Percentiles rank a stretch among this genome's conserved stretches.
Conservation (phyloP, 2,329 filamentous ascomycete genomes). For the Curvularia verruculosa region DNA sequence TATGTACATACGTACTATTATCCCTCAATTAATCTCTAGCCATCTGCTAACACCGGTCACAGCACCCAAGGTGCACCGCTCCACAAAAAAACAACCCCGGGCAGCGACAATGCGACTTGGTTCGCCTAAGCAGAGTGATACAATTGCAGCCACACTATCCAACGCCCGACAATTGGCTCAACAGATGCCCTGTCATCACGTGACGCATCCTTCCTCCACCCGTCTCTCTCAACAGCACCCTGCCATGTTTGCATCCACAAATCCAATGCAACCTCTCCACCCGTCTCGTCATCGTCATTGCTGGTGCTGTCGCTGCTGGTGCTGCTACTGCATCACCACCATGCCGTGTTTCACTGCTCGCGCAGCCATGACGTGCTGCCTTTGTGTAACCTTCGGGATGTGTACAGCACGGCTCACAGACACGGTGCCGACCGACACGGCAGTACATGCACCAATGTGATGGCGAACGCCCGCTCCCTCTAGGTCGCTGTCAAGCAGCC, state of each 20-base stretch:
- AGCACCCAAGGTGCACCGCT: neutral
- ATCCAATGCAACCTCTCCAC: neutral
- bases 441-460: conserved; percentile 26
- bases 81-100: conserved; percentile 5
- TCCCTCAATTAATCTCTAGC: conserved; percentile 1
- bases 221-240: neutral
- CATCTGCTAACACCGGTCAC: neutral
- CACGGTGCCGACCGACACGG: conserved; percentile 20
- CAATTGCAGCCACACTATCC: neutral
- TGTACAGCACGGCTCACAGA: conserved; percentile 9
- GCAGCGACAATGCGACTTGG: neutral
- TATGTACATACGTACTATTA: neutral
- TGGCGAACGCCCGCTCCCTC: conserved; percentile 32
- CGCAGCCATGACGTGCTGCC: conserved; percentile 19
- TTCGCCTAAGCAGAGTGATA: neutral
- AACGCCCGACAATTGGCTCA: neutral
- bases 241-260: conserved; percentile 6
- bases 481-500: conserved; percentile 21
- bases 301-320: conserved; percentile 1
- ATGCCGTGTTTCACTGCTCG: conserved; percentile 6
- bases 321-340: conserved; percentile 4
- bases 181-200: neutral
- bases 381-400: conserved; percentile 17
- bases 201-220: neutral
- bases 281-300: neutral